Evolutionary conservation across 495 filamentous ascomycete species (phyloP).

Genomic region (Delitschia confertaspora): DNA sequence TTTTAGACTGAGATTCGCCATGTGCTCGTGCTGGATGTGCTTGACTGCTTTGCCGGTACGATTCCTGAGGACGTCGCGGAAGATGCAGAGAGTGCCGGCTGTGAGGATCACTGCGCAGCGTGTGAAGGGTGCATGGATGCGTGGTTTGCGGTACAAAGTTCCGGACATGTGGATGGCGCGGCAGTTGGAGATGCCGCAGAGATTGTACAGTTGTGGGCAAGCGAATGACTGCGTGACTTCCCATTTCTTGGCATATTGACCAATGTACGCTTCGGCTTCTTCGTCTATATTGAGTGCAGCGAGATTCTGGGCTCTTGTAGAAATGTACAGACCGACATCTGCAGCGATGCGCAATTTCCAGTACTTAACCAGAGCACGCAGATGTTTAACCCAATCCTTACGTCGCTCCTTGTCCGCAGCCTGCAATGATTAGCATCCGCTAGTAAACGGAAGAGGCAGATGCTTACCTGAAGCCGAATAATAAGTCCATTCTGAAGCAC

Average conservation of each 20-base stretch:
- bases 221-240: conserved; percentile 60
- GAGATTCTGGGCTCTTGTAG: conserved; percentile 51
- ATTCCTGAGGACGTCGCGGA: conserved; percentile 51
- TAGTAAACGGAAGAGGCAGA: not conserved
- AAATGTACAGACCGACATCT: conserved; percentile 50
- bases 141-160: conserved; percentile 57
- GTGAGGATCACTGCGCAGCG: conserved; percentile 56
- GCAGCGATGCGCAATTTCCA: conserved; percentile 52
- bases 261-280: conserved; percentile 57
- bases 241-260: conserved; percentile 65
- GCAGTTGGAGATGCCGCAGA: conserved; percentile 58
- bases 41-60: conserved; percentile 48
- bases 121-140: conserved; percentile 54
- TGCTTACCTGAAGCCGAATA: conserved; percentile 50
- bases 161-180: conserved; percentile 56
- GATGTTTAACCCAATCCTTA: conserved; percentile 56
- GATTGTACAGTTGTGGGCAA: conserved; percentile 58
- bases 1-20: conserved; percentile 50
- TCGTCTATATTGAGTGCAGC: conserved; percentile 60
- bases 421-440: conserved; percentile 7
- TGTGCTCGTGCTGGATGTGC: conserved; percentile 55
- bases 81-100: conserved; percentile 55
- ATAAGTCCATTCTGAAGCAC: conserved; percentile 54
- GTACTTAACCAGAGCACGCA: conserved; percentile 52
- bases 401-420: conserved; percentile 50